These are phyloP conservation scores for Cryptococcus sp. DNA, from an alignment of 1,284 basidiomycete genomes.

Conservation along the genomic window DNA sequence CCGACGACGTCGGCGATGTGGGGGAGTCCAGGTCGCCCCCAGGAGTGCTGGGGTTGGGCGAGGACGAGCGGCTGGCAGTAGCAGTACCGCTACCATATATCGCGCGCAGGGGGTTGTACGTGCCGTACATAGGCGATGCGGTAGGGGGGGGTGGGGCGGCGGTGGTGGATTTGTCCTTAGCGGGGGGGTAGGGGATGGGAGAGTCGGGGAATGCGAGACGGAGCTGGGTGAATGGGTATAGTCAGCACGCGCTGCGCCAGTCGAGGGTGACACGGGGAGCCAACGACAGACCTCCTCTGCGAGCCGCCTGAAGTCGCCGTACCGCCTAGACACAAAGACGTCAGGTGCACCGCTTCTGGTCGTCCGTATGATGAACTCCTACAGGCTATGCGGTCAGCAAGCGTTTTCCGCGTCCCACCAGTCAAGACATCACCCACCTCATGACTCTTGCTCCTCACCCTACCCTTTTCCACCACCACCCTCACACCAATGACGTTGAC, in stretches of 20 bases:
- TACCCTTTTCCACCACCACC: slow-evolving; percentile 71
- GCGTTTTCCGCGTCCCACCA: neutral
- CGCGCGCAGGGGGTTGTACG: slow-evolving; percentile 46
- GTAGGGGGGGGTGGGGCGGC: slow-evolving; percentile 34
- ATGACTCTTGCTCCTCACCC: slow-evolving; percentile 75
- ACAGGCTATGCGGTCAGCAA: slow-evolving; percentile 7
- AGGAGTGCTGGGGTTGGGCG: slow-evolving; percentile 11
- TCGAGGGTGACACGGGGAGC: neutral
- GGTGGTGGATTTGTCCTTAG: slow-evolving; percentile 77
- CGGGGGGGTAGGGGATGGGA: slow-evolving; percentile 70
- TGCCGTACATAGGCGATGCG: slow-evolving; percentile 29
- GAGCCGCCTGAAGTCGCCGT: slow-evolving; percentile 89
- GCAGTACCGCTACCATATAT: slow-evolving; percentile 49
- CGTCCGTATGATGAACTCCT: slow-evolving; percentile 95
- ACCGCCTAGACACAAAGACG: slow-evolving; percentile 83
- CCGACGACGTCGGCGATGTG: neutral
- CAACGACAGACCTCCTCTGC: slow-evolving; percentile 65
- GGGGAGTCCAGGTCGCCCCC: slow-evolving; percentile 4
- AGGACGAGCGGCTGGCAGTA: slow-evolving; percentile 21
- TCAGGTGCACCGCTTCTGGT: slow-evolving; percentile 67
- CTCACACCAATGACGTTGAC: slow-evolving; percentile 86
- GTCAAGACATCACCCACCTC: slow-evolving; percentile 58
- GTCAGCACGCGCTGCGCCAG: neutral
- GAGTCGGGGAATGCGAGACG: slow-evolving; percentile 77
- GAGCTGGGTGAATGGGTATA: slow-evolving; percentile 56